Conservation (phyloP, 1,284 basidiomycete species). For the Apiotrichum gamsii region DNA sequence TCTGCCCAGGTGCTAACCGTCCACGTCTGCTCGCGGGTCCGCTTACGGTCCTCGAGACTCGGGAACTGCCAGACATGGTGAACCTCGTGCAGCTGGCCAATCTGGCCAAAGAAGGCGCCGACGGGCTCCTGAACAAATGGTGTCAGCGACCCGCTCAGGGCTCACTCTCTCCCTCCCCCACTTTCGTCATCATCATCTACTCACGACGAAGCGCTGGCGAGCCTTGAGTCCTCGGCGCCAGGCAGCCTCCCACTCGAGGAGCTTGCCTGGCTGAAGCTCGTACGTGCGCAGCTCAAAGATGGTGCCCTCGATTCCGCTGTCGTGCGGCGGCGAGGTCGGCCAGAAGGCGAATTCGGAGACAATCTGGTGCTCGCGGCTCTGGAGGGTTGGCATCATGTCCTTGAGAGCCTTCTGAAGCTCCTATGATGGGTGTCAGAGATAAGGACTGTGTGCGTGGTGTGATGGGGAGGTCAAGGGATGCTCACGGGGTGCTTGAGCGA, state of each 20-base stretch:
- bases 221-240: constrained; percentile 89
- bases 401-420: constrained; percentile 12
- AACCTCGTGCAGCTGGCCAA: constrained; percentile 81
- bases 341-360: constrained; percentile 91
- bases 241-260: constrained; percentile 86
- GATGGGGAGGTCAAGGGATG: background rate
- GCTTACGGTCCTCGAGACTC: constrained; percentile 74
- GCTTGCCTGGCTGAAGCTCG: constrained; percentile 61
- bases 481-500: constrained; percentile 30
- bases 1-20: constrained; percentile 86
- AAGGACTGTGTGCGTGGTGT: background rate
- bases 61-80: constrained; percentile 93
- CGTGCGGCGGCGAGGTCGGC: constrained; percentile 75
- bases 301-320: constrained; percentile 60
- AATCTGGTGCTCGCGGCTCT: constrained; percentile 66
- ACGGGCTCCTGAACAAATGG: constrained; percentile 62
- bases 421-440: no score
- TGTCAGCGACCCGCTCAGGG: background rate
- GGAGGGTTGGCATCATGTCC: constrained; percentile 64
- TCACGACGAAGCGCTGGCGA: constrained; percentile 64
- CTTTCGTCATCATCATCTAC: no score
- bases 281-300: constrained; percentile 87
- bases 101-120: constrained; percentile 90
- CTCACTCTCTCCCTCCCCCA: no score
- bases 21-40: constrained; percentile 81